These are phyloP conservation scores for Lipomyces yamadae DNA, from an alignment of 805 yeast species.

Conservation along the genomic window DNA sequence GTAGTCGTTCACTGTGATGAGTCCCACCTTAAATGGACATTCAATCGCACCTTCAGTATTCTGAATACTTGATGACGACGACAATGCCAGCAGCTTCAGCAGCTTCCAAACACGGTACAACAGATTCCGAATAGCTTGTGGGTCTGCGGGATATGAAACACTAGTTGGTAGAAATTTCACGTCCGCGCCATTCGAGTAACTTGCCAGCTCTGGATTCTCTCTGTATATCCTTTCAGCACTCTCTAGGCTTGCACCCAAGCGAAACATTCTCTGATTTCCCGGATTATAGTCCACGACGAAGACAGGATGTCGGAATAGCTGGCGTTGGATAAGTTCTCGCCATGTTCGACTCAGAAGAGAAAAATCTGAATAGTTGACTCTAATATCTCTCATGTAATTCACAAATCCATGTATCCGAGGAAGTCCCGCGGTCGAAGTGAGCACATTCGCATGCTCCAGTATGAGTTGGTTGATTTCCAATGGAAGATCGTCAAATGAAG, in stretches of 20 bases:
- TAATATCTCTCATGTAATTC: neutral
- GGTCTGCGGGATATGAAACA: neutral
- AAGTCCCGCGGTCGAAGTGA: neutral
- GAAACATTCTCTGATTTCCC: neutral
- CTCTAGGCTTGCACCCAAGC: neutral
- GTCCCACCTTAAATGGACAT: neutral
- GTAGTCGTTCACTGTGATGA: neutral
- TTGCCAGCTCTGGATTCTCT: neutral
- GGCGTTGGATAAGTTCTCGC: neutral
- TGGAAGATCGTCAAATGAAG: neutral
- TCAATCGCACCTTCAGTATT: neutral
- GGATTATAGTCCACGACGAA: neutral
- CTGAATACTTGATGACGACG: neutral
- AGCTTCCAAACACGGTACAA: neutral
- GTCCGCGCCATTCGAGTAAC: neutral
- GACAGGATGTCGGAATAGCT: neutral
- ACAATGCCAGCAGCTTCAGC: slow-evolving; percentile 1
- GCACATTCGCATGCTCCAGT: neutral
- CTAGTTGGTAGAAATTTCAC: neutral
- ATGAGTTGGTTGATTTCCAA: neutral
- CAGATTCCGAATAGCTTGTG: neutral
- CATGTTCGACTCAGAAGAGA: neutral
- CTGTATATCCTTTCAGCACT: neutral
- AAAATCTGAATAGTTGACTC: neutral
- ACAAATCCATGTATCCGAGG: neutral